phyloP scores from a whole-genome alignment of 306 rosid species.

The Medicago lupulina region DNA sequence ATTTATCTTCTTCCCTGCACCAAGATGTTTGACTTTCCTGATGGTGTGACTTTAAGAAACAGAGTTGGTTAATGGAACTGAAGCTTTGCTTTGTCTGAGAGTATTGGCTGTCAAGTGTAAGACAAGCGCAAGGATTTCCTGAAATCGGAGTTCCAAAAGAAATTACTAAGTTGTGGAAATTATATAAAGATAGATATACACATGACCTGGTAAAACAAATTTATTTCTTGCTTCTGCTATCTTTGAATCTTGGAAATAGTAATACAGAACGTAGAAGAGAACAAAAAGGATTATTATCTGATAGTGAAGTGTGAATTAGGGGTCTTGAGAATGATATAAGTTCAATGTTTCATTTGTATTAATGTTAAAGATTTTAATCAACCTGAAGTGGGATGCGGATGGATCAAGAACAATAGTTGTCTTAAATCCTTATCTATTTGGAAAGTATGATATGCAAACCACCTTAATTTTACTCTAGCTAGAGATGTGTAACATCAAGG shows the following conservation, averaged over 20 bases:
- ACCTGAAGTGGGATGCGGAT: slow-evolving; percentile 14
- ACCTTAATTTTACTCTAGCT: slow-evolving; percentile 13
- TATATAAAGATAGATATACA: slow-evolving; percentile 29
- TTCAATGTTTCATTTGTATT: slow-evolving; percentile 5
- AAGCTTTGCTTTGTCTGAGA: slow-evolving; percentile 54
- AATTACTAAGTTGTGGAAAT: slow-evolving; percentile 40
- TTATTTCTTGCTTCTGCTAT: slow-evolving; percentile 33
- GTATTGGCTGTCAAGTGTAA: slow-evolving; percentile 62
- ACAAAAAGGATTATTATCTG: slow-evolving; percentile 7
- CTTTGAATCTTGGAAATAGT: slow-evolving; percentile 38
- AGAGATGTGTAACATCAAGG: slow-evolving; percentile 1
- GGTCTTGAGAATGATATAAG: slow-evolving; percentile 3
- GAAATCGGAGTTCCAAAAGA: slow-evolving; percentile 51
- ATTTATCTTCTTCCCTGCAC: slow-evolving; percentile 40
- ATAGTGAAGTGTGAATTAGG: slow-evolving; percentile 23
- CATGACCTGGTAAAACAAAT: slow-evolving; percentile 31
- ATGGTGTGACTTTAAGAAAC: slow-evolving; percentile 44
- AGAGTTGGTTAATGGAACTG: slow-evolving; percentile 47
- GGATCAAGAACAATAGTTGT: slow-evolving; percentile 29
- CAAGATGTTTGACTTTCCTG: slow-evolving; percentile 49
- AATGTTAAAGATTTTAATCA: slow-evolving; percentile 14
- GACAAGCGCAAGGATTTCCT: slow-evolving; percentile 73
- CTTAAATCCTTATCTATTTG: slow-evolving; percentile 1
- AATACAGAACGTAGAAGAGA: slow-evolving; percentile 13
- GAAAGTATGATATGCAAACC: slow-evolving; percentile 27